A percentile compares a stretch with the other conserved stretches of the same genome.
phyloP scores from a whole-genome alignment of 495 filamentous ascomycete species.

The Usnea hakonensis region DNA sequence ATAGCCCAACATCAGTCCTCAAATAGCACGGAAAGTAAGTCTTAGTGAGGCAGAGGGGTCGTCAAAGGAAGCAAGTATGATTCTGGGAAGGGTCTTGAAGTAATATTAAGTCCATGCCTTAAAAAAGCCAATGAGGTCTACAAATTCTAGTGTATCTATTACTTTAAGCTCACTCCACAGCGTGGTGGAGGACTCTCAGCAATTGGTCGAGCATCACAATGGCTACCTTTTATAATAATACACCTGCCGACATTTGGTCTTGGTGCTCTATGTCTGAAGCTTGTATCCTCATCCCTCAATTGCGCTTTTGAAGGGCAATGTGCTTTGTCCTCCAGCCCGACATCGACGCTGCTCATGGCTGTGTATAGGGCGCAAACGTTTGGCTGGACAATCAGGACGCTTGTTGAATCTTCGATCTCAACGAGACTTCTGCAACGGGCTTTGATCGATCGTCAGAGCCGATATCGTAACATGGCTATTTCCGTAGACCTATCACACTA shows the following conservation, averaged over 20 bases:
- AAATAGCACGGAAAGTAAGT: neutral
- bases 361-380: neutral
- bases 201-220: neutral
- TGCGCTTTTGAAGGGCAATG: neutral
- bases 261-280: neutral
- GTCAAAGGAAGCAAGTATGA: too few species aligned
- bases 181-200: neutral
- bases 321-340: neutral
- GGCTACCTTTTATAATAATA: neutral
- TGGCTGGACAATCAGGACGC: neutral
- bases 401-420: too few species aligned
- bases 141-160: neutral
- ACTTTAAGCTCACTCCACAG: neutral
- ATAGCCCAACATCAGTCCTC: neutral
- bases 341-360: neutral
- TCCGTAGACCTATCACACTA: neutral
- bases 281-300: neutral
- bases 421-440: neutral
- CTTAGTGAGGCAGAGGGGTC: too few species aligned
- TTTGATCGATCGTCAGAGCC: neutral
- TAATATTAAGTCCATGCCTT: neutral
- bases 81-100: too few species aligned
- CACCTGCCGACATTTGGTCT: neutral
- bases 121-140: neutral
- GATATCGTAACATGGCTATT: neutral